Conservation (phyloP, 768 basidiomycete species). For the Amanita rubescens region DNA sequence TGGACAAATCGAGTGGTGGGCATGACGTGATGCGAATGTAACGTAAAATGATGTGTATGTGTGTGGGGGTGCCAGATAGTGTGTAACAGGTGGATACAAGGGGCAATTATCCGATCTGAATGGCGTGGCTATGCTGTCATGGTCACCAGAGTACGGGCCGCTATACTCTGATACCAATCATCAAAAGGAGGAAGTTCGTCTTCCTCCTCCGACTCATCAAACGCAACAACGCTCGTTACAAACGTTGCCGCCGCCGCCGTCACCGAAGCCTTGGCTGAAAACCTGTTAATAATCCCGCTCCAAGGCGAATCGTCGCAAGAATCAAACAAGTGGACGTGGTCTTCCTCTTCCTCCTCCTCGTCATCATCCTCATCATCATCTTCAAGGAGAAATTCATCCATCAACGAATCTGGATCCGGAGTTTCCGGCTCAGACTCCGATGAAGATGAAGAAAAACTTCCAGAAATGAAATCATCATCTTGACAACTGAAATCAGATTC, state of each 20-base stretch:
- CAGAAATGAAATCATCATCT: slow-evolving; percentile 2
- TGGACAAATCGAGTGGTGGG: slow-evolving; percentile 5
- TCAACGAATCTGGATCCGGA: background rate
- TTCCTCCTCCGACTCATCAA: slow-evolving; percentile 27
- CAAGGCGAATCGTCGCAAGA: background rate
- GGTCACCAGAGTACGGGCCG: slow-evolving; percentile 8
- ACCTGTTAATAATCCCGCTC: background rate
- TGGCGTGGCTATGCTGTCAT: slow-evolving; percentile 1
- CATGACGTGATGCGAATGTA: background rate
- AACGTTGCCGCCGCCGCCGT: background rate
- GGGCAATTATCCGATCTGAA: background rate
- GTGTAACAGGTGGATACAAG: background rate
- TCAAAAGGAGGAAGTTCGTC: slow-evolving; percentile 35
- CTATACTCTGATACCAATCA: slow-evolving; percentile 30
- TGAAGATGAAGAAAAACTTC: background rate
- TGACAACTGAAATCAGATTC: background rate
- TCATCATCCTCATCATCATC: background rate
- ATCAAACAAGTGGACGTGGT: background rate
- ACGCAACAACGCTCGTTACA: slow-evolving; percentile 9
- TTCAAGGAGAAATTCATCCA: background rate
- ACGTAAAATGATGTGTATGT: background rate
- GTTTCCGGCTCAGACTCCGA: slow-evolving; percentile 7
- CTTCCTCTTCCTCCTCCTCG: background rate
- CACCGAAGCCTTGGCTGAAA: background rate
- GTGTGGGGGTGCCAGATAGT: background rate